Percentiles rank a stretch among this genome's conserved stretches.
These are phyloP conservation scores for Yarrowia osloensis DNA, from an alignment of 805 yeast genomes.

Conservation along the genomic window DNA sequence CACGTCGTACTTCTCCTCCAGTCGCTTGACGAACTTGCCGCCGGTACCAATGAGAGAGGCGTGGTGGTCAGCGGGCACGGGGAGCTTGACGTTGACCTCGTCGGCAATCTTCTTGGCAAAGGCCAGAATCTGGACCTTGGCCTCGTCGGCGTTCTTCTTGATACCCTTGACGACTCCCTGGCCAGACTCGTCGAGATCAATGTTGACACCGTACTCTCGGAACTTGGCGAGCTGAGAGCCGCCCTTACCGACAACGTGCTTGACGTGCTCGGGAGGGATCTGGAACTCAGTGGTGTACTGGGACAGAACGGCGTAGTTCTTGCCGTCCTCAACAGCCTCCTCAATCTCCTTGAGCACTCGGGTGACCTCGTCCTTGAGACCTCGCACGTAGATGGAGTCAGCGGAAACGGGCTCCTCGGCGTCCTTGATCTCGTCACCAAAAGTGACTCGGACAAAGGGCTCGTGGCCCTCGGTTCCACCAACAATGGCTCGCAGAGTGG, in stretches of 20 bases:
- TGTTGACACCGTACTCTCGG: constrained; percentile 69
- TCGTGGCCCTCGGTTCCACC: constrained; percentile 46
- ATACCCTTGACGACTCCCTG: constrained; percentile 71
- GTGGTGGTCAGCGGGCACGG: constrained; percentile 76
- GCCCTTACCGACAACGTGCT: constrained; percentile 86
- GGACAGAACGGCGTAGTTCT: constrained; percentile 51
- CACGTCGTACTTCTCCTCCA: constrained; percentile 86
- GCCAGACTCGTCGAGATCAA: constrained; percentile 68
- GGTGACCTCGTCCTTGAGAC: constrained; percentile 64
- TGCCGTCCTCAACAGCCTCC: constrained; percentile 56
- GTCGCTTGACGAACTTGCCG: constrained; percentile 77
- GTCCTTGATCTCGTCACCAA: constrained; percentile 43
- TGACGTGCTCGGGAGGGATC: constrained; percentile 67
- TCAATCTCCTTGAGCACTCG: constrained; percentile 56
- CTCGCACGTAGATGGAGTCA: constrained; percentile 65
- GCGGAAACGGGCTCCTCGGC: constrained; percentile 43
- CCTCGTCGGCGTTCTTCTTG: constrained; percentile 73
- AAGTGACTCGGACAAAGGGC: constrained; percentile 43
- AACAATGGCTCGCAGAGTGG: constrained; percentile 53
- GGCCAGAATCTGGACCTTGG: constrained; percentile 58
- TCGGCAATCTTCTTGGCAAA: constrained; percentile 80
- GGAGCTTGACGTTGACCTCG: constrained; percentile 63
- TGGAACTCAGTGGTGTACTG: constrained; percentile 51
- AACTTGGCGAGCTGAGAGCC: constrained; percentile 73
- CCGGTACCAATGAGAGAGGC: constrained; percentile 79